A percentile compares a stretch with the other conserved stretches of the same genome.
phyloP scores from a whole-genome alignment of 2,329 filamentous ascomycete genomes.

The Aspergillus transmontanensis region DNA sequence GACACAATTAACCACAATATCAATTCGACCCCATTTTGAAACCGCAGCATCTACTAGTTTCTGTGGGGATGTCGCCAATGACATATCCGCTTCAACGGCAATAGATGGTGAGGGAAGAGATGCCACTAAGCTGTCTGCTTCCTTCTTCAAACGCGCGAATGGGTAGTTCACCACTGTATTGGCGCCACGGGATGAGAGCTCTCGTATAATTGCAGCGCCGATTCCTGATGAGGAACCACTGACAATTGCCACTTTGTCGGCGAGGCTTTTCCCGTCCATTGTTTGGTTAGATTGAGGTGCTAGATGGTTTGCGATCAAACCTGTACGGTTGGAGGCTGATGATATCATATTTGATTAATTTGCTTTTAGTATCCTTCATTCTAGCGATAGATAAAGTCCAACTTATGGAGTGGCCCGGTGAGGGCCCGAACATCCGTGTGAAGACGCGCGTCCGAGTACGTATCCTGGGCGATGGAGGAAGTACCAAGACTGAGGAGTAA shows the following conservation, averaged over 20 bases:
- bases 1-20: not conserved
- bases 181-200: not conserved
- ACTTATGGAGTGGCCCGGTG: not conserved
- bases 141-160: not conserved
- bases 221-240: not conserved
- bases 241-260: not conserved
- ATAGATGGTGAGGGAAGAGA: not conserved
- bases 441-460: not conserved
- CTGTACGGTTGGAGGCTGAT: not conserved
- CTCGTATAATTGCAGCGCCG: not conserved
- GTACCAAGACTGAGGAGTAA: no score
- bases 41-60: not conserved
- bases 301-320: not conserved
- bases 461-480: no score
- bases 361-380: not conserved
- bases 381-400: not conserved
- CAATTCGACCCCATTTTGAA: not conserved
- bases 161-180: not conserved
- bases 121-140: not conserved
- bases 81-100: not conserved
- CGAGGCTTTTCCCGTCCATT: not conserved
- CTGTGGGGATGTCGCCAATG: not conserved
- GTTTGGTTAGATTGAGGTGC: not conserved
- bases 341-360: not conserved
- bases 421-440: not conserved